Conservation (phyloP, 2,329 filamentous ascomycete species). For the Pseudogymnoascus sp. region DNA sequence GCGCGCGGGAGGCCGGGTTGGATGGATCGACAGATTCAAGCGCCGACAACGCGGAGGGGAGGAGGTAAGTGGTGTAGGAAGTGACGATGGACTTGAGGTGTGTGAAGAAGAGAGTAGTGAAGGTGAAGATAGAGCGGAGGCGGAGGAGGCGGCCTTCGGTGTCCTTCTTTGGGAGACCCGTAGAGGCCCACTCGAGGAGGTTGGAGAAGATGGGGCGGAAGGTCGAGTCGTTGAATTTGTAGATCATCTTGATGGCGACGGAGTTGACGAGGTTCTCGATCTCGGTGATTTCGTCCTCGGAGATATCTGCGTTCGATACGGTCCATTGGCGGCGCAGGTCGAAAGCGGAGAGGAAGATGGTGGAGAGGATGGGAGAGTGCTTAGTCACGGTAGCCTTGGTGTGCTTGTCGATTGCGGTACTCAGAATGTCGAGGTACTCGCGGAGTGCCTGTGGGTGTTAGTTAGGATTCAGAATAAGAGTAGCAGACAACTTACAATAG, state of each 20-base stretch:
- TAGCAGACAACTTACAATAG: constrained; percentile 46
- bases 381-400: constrained; percentile 73
- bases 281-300: constrained; percentile 44
- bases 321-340: constrained; percentile 59
- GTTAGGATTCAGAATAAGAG: constrained; percentile 11
- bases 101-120: constrained; percentile 73
- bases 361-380: constrained; percentile 63
- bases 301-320: constrained; percentile 36
- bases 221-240: constrained; percentile 89
- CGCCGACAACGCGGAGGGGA: constrained; percentile 66
- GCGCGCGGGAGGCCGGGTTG: constrained; percentile 46
- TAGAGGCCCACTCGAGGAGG: constrained; percentile 73
- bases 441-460: constrained; percentile 48
- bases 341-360: constrained; percentile 52
- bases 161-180: constrained; percentile 57
- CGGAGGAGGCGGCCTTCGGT: constrained; percentile 52
- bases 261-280: constrained; percentile 63
- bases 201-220: constrained; percentile 88
- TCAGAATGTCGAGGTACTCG: constrained; percentile 66
- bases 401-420: constrained; percentile 67
- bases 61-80: constrained; percentile 77
- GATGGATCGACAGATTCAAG: constrained; percentile 44
- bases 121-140: constrained; percentile 72
- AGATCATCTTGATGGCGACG: constrained; percentile 79
- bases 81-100: constrained; percentile 92